A percentile compares a stretch with the other conserved stretches of the same genome.
phyloP scores from a whole-genome alignment of 768 basidiomycete genomes.

The Vararia minispora region DNA sequence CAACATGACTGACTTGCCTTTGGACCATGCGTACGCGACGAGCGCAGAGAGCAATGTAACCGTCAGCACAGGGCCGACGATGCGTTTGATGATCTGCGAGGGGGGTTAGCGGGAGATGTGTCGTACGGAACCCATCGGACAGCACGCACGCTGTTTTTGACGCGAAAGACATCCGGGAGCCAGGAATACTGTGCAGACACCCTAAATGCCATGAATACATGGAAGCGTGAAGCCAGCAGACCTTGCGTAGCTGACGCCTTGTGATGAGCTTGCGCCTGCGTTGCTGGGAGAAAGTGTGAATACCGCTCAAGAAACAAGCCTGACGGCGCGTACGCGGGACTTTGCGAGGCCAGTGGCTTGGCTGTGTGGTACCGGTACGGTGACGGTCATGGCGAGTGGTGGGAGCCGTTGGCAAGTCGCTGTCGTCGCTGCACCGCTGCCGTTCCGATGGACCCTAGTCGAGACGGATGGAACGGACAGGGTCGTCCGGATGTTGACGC shows the following conservation, averaged over 20 bases:
- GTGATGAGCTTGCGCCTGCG: conserved; percentile 10
- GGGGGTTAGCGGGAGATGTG: conserved; percentile 5
- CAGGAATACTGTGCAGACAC: conserved; percentile 56
- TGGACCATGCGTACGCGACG: conserved; percentile 47
- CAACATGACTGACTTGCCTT: conserved; percentile 49
- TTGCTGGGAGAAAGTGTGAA: background rate
- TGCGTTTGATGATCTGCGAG: conserved; percentile 52
- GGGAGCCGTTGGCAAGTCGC: no score
- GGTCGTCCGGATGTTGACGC: no score
- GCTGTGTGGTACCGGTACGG: no score
- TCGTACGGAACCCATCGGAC: background rate
- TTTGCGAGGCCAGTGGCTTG: no score
- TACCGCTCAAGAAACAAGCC: background rate
- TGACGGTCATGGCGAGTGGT: no score
- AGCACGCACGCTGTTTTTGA: conserved; percentile 70
- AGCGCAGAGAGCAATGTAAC: conserved; percentile 64
- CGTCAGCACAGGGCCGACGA: conserved; percentile 75
- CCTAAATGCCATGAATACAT: background rate
- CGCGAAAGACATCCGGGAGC: conserved; percentile 77
- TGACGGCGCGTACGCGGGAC: no score
- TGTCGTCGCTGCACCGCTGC: no score
- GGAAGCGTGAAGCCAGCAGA: background rate
- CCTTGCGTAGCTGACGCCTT: conserved; percentile 13
- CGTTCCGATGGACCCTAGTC: no score
- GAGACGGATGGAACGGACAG: no score